phyloP scores from a whole-genome alignment of 164 flowering plant species.

The Berberis vulgaris region DNA sequence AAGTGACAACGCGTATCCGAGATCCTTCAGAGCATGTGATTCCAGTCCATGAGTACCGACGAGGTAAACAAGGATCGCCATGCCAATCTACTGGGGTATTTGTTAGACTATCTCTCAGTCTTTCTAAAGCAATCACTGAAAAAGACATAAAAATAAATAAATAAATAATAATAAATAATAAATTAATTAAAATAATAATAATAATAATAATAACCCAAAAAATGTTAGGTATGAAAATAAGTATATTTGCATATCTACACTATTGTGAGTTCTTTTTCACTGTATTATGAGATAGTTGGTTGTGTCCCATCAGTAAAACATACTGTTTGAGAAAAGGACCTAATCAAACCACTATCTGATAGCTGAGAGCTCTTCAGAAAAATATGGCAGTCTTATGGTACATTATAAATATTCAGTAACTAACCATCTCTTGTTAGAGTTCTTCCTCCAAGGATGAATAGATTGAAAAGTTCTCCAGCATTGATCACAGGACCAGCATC shows the following conservation, averaged over 20 bases:
- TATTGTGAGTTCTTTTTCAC: too few species aligned
- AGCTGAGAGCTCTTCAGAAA: background rate
- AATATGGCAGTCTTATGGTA: background rate
- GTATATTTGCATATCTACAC: too few species aligned
- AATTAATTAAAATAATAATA: too few species aligned
- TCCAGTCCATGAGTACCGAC: slow-evolving; percentile 71
- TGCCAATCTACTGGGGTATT: slow-evolving; percentile 73
- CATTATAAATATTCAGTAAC: slow-evolving; percentile 5
- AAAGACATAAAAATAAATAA: slow-evolving; percentile 1
- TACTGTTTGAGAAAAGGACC: too few species aligned
- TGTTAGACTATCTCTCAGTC: slow-evolving; percentile 32
- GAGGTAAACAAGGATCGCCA: slow-evolving; percentile 90
- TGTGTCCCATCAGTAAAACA: too few species aligned
- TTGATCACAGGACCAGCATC: slow-evolving; percentile 55
- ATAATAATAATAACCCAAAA: too few species aligned
- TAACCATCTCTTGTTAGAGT: slow-evolving; percentile 78
- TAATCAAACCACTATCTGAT: background rate
- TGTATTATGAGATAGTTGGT: too few species aligned
- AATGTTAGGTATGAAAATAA: too few species aligned
- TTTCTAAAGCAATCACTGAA: slow-evolving; percentile 59
- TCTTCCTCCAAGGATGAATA: slow-evolving; percentile 56
- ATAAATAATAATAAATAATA: too few species aligned
- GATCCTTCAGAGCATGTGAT: slow-evolving; percentile 64
- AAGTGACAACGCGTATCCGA: slow-evolving; percentile 47
- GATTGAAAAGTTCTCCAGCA: slow-evolving; percentile 72